Base-by-base conservation (phyloP, 805 yeast species). In the Phaffomyces opuntiae region DNA sequence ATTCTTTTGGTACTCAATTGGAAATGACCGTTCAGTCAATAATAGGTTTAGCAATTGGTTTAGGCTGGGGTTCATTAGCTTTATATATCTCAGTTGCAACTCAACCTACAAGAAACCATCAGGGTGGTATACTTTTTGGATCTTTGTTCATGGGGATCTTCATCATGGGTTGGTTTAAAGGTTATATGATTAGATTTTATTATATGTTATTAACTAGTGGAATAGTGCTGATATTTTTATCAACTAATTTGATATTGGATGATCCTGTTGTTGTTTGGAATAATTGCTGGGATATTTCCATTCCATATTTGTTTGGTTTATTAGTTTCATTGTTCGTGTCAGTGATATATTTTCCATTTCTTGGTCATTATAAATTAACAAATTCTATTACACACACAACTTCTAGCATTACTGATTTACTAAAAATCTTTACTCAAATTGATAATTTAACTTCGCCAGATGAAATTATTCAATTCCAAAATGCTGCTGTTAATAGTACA, bases 221-320 rank as follows among this genome's bases (percentile, higher is more conserved):
- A 4, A 49, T 69, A 6, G 65, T 66, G 1, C 48, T 70, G 24
- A 64, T 72, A 2, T 71, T 64, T 48, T 44, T 66, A 38, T 51
- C 54, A 4, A 43, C 61, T 34, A 43, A 54, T 46, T 19, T 53
- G 13, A 36, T 49, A 5, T 65, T 58, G 16, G 52, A 64, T 38
- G 55, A 66, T 9, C 59, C 62, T 9, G 25, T 13, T 3, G 48
- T 54, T 5, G 40, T 61, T n/a, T 68, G 74, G 73, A 51, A 51
- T 25, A 43, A 59, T 45, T 57, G 55, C 42, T 65, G 74, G 71
- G 65, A 73, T 42, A 66, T 72, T 49, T 68, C 68, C 5, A 62
- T 74, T 8, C 75, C 79, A 0, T 73, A 69, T 47, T 47, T 68
- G 0, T 69, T 73, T 52, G 80, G 79, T 2, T 45, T 72, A 3